Base-by-base conservation (phyloP, 495 filamentous ascomycete species). In the Podospora comata region DNA sequence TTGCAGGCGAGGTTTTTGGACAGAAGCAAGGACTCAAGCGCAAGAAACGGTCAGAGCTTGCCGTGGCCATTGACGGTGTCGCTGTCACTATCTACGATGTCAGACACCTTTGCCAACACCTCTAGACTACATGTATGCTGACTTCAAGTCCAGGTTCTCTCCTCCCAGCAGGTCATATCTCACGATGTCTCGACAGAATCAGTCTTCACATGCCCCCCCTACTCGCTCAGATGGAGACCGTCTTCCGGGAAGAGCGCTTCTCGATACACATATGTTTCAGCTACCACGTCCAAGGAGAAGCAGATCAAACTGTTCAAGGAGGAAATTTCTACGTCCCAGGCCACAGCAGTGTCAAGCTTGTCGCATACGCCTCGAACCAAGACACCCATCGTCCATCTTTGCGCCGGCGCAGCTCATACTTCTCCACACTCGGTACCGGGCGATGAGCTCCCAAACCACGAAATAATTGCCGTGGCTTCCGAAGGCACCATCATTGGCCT, bases 61-160 rank as follows among this genome's bases (percentile, higher is more conserved):
- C 86, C 15, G 88, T 95, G 9, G 91, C 91, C 9, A 88, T 97
- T 73, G 93, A 99, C 80, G 93, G 93, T 65, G 93, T 97, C 74
- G 90, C 91, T 16, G 84, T 97, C 16, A 95, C 93, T 75, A 88
- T 99, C 60, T 97, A 97, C 80, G 90, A 97, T 84, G 94, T 99
- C 79, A 68, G 84, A 60, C 39, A 2, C 23, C 18, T 44, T 20
- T 2, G 18, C 18, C 5, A n/a, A 19, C 19, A 23, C 64, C 69
- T 54, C 7, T n/a, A 28, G 54, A 28, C 60, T 19, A 2, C n/a
- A 28, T 44, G n/a, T 26, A n/a, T 48, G 69, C 67, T 77, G 70
- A 81, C 59, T 32, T 39, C 39, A 5, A 15, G n/a, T 68, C 4
- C 71, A 96, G 92, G 82, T 96, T 26, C 88, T 91, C 76, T 90